phyloP scores from a whole-genome alignment of 2,329 filamentous ascomycete species.

The Exophiala sp. region DNA sequence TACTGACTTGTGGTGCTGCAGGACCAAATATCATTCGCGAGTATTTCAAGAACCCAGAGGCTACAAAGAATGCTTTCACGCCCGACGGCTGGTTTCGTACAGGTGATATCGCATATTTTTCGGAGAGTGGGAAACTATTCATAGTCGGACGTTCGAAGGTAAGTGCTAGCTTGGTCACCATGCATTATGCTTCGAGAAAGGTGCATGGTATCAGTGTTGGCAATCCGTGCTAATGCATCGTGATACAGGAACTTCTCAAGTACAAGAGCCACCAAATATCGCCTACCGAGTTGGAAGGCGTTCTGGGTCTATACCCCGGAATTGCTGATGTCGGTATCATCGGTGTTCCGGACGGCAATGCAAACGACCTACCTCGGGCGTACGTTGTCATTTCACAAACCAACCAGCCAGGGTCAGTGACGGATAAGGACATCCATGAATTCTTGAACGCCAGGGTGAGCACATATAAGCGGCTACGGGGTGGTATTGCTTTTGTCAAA shows the following conservation, averaged over 20 bases:
- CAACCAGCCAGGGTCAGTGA: slow-evolving; percentile 30
- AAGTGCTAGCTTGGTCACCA: background rate
- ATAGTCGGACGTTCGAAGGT: slow-evolving; percentile 42
- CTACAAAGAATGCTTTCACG: slow-evolving; percentile 31
- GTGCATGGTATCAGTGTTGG: too few species aligned
- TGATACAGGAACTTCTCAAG: slow-evolving; percentile 41
- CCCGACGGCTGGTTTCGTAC: slow-evolving; percentile 42
- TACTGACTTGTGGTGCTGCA: background rate
- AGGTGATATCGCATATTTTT: slow-evolving; percentile 38
- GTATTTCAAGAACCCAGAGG: slow-evolving; percentile 32
- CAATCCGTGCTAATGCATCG: too few species aligned
- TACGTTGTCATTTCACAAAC: slow-evolving; percentile 39
- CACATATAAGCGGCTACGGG: slow-evolving; percentile 47
- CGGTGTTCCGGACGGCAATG: slow-evolving; percentile 34
- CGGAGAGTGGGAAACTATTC: slow-evolving; percentile 37
- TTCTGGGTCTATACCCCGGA: slow-evolving; percentile 38
- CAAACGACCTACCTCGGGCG: slow-evolving; percentile 40
- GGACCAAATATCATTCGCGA: slow-evolving; percentile 20
- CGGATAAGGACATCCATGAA: slow-evolving; percentile 38
- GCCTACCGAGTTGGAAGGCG: slow-evolving; percentile 46
- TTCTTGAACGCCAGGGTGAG: slow-evolving; percentile 34
- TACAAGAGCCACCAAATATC: slow-evolving; percentile 46
- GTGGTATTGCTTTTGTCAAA: slow-evolving; percentile 48
- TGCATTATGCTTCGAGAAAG: background rate
- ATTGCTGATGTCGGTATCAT: slow-evolving; percentile 48